Conservation (phyloP, 257 asterid species). For the Nicotiana tomentosiformis region DNA sequence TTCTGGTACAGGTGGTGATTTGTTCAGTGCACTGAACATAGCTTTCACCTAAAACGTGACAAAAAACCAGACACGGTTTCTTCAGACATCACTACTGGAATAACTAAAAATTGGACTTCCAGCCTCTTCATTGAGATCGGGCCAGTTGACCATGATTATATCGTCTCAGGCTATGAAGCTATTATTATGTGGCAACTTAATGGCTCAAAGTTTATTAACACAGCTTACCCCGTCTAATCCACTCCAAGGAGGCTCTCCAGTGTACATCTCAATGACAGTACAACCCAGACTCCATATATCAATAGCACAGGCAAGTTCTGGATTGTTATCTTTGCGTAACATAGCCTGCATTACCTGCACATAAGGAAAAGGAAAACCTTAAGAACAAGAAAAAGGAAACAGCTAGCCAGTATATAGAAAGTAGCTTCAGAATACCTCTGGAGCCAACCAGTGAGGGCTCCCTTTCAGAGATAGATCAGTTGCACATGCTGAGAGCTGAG, state of each 20-base stretch:
- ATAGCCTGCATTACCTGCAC: slow-evolving; percentile 73
- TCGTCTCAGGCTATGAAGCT: neutral
- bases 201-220: neutral
- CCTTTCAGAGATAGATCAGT: slow-evolving; percentile 71
- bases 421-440: slow-evolving; percentile 49
- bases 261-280: slow-evolving; percentile 81
- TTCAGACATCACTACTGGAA: neutral
- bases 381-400: neutral
- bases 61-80: neutral
- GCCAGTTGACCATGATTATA: neutral
- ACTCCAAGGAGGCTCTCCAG: slow-evolving; percentile 90
- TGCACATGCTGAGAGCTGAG: slow-evolving; percentile 45
- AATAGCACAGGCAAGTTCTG: slow-evolving; percentile 64
- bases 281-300: slow-evolving; percentile 94
- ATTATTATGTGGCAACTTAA: neutral
- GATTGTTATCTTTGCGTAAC: slow-evolving; percentile 59
- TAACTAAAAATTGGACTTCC: neutral
- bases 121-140: neutral
- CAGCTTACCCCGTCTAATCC: slow-evolving; percentile 47
- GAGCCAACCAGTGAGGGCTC: slow-evolving; percentile 96
- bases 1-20: slow-evolving; percentile 66
- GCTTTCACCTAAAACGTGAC: slow-evolving; percentile 56
- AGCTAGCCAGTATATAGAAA: neutral
- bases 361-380: neutral
- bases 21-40: slow-evolving; percentile 77